phyloP scores from a whole-genome alignment of 441 rosid species.

The Jatropha podagrica region DNA sequence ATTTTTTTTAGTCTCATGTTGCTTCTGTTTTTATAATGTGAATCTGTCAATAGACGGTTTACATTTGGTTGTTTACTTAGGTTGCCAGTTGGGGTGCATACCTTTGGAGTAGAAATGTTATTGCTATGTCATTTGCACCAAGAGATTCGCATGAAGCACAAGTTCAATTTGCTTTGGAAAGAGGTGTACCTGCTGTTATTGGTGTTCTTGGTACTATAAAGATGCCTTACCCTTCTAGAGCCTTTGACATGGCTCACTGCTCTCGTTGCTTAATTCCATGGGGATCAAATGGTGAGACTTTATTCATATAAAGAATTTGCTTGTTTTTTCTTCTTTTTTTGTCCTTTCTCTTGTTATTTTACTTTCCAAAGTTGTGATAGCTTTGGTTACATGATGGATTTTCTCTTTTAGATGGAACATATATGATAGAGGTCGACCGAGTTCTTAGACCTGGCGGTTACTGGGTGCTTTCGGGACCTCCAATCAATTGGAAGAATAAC shows the following conservation, averaged over 20 bases:
- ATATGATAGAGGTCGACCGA: constrained; percentile 87
- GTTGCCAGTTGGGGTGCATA: constrained; percentile 99
- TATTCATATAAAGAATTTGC: constrained; percentile 4
- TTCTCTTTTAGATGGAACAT: constrained; percentile 61
- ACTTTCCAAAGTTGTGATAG: constrained; percentile 10
- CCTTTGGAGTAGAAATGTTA: constrained; percentile 92
- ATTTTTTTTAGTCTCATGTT: background rate
- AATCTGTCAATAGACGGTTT: background rate
- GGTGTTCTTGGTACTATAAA: constrained; percentile 95
- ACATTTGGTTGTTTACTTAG: constrained; percentile 30
- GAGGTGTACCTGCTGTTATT: constrained; percentile 98
- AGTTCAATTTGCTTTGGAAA: constrained; percentile 95
- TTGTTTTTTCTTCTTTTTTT: constrained; percentile 1
- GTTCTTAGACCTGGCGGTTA: constrained; percentile 93
- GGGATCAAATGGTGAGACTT: constrained; percentile 79
- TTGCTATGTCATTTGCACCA: constrained; percentile 97
- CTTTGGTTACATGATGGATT: constrained; percentile 14
- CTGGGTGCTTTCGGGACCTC: constrained; percentile 95
- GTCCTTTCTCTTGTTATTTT: constrained; percentile 6
- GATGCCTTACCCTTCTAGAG: constrained; percentile 86
- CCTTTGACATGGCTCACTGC: constrained; percentile 98
- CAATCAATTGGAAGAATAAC: constrained; percentile 77
- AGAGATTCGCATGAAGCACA: constrained; percentile 99
- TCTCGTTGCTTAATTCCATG: constrained; percentile 97
- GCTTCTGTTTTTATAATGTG: background rate